phyloP scores from a whole-genome alignment of 2,329 filamentous ascomycete genomes.

The Xylaria sp. region DNA sequence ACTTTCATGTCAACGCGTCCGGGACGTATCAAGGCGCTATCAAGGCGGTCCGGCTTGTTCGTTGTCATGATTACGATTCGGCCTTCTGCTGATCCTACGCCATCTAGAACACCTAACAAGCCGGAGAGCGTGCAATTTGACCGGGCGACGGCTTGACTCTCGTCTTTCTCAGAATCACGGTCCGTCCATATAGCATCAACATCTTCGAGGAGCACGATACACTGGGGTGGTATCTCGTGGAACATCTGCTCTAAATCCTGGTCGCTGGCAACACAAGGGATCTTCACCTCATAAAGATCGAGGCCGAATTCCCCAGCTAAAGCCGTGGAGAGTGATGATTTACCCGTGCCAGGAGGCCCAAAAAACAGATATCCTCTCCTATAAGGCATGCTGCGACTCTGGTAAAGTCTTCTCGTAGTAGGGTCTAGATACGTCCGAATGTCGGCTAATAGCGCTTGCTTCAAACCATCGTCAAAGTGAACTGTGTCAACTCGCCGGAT shows the following conservation, averaged over 20 bases:
- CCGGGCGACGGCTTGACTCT: constrained; percentile 41
- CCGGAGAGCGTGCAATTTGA: constrained; percentile 66
- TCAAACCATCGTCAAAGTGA: constrained; percentile 59
- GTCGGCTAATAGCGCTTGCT: constrained; percentile 59
- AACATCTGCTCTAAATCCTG: constrained; percentile 62
- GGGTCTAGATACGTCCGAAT: constrained; percentile 64
- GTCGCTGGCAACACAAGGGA: constrained; percentile 55
- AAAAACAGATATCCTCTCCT: constrained; percentile 56
- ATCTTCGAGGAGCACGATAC: constrained; percentile 67
- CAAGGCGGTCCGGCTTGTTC: constrained; percentile 69
- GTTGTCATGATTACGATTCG: constrained; percentile 75
- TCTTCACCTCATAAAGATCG: constrained; percentile 63
- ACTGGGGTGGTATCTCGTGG: constrained; percentile 61
- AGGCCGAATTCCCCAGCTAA: constrained; percentile 63
- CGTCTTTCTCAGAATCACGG: constrained; percentile 47
- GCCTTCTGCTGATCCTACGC: constrained; percentile 71
- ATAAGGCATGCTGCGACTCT: constrained; percentile 72
- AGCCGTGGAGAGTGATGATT: constrained; percentile 60
- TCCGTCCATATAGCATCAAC: constrained; percentile 61
- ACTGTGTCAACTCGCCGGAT: constrained; percentile 62
- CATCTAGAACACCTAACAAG: constrained; percentile 71
- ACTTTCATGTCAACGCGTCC: constrained; percentile 71
- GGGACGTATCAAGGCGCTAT: constrained; percentile 67
- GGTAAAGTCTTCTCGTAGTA: constrained; percentile 64
- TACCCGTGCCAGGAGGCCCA: constrained; percentile 50